phyloP scores from a whole-genome alignment of 495 filamentous ascomycete species.

The Talaromyces stipitatus region DNA sequence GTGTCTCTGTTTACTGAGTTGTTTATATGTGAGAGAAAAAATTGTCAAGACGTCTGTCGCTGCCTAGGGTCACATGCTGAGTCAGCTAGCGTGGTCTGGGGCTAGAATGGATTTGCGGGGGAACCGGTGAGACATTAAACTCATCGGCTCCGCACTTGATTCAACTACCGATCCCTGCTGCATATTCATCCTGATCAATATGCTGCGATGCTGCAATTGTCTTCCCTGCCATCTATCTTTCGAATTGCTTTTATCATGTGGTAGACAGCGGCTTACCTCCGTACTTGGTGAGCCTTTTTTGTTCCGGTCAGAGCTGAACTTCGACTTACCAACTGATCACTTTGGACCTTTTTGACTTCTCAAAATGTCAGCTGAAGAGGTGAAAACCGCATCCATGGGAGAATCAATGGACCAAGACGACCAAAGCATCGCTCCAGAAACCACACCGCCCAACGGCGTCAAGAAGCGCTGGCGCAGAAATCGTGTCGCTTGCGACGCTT shows the following conservation, averaged over 20 bases:
- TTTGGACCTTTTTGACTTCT: too few relatives aligned
- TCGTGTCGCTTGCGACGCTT: slow-evolving; percentile 39
- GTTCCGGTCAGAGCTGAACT: not conserved
- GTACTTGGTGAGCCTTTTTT: not conserved
- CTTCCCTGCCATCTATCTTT: not conserved
- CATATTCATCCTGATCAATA: not conserved
- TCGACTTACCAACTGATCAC: not conserved
- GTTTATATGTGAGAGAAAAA: too few relatives aligned
- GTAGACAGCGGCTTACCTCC: not conserved
- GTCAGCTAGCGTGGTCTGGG: too few relatives aligned
- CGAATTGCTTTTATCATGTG: not conserved
- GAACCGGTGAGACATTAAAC: too few relatives aligned
- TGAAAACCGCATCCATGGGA: not conserved
- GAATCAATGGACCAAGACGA: not conserved
- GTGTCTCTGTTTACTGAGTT: too few relatives aligned
- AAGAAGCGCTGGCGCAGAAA: slow-evolving; percentile 41
- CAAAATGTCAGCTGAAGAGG: not conserved
- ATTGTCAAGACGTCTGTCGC: too few relatives aligned
- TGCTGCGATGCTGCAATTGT: not conserved
- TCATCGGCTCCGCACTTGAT: too few relatives aligned
- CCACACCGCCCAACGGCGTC: slow-evolving; percentile 13
- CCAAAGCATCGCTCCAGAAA: not conserved
- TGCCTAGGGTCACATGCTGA: too few relatives aligned
- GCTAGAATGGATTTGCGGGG: too few relatives aligned
- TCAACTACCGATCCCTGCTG: not conserved